These are phyloP conservation scores for Pugionium cornutum DNA, from an alignment of 345 rosid genomes.

Conservation along the genomic window DNA sequence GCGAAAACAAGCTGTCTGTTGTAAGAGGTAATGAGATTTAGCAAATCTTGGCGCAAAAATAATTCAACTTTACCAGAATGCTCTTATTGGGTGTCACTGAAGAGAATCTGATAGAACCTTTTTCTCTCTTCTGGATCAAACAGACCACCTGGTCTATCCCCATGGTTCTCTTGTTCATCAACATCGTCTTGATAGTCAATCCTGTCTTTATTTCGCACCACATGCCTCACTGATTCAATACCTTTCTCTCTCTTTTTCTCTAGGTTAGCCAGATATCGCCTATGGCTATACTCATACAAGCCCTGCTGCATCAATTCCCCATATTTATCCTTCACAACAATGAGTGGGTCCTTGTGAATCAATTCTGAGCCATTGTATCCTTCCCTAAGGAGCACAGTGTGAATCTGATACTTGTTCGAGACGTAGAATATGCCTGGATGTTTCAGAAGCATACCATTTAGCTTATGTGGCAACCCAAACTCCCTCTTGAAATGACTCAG, in stretches of 20 bases:
- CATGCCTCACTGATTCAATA: slow-evolving; percentile 40
- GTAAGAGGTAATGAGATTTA: slow-evolving; percentile 1
- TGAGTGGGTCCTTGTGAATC: slow-evolving; percentile 75
- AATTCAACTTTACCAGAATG: slow-evolving; percentile 24
- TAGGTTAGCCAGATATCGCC: slow-evolving; percentile 52
- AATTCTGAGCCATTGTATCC: slow-evolving; percentile 70
- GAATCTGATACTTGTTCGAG: slow-evolving; percentile 77
- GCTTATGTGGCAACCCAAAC: slow-evolving; percentile 68
- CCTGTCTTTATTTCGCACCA: slow-evolving; percentile 39
- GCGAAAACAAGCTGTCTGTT: slow-evolving; percentile 4
- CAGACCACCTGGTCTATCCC: slow-evolving; percentile 55
- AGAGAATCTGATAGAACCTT: slow-evolving; percentile 74
- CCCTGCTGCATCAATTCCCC: slow-evolving; percentile 95
- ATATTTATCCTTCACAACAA: slow-evolving; percentile 77
- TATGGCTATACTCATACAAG: slow-evolving; percentile 66
- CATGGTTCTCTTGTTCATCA: slow-evolving; percentile 50
- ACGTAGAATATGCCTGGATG: slow-evolving; percentile 85
- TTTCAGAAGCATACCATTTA: slow-evolving; percentile 71
- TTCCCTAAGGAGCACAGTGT: slow-evolving; percentile 87
- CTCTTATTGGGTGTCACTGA: slow-evolving; percentile 53
- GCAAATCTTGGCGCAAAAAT: not conserved
- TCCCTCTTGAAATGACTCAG: slow-evolving; percentile 84
- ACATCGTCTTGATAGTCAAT: slow-evolving; percentile 35
- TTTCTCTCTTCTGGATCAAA: slow-evolving; percentile 84
- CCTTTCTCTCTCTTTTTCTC: slow-evolving; percentile 71